These are phyloP conservation scores for Oryza rufipogon DNA, from an alignment of 176 grass and related monocot species.

Conservation along the genomic window DNA sequence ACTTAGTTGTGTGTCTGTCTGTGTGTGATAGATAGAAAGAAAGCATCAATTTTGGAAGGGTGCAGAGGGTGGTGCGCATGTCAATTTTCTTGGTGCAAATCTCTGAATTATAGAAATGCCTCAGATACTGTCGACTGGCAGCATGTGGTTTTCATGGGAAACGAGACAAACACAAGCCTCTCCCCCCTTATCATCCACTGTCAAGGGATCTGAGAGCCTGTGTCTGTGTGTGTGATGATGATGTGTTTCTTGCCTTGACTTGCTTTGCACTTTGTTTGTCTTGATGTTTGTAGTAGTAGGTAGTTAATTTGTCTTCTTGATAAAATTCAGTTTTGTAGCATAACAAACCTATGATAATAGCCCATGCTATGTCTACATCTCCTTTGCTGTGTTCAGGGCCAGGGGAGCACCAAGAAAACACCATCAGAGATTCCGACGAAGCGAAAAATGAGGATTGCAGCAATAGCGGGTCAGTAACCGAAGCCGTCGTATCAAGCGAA, in stretches of 20 bases:
- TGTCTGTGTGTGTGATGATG: neutral
- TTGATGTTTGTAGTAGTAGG: conserved; percentile 30
- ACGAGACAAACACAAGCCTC: conserved; percentile 12
- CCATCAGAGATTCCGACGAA: conserved; percentile 25
- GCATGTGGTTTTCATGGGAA: conserved; percentile 52
- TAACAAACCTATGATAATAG: neutral
- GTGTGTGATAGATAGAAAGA: conserved; percentile 14
- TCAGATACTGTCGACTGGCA: conserved; percentile 20
- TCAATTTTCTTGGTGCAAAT: conserved; percentile 36
- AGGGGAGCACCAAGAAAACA: conserved; percentile 40
- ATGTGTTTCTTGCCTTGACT: conserved; percentile 39
- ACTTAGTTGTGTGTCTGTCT: conserved; percentile 10
- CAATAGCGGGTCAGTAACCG: neutral
- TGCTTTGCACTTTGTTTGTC: conserved; percentile 43
- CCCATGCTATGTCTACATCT: conserved; percentile 27
- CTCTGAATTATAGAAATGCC: conserved; percentile 27
- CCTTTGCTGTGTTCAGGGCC: conserved; percentile 26
- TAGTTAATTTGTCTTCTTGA: conserved; percentile 33
- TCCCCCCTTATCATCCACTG: neutral
- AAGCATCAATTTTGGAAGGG: conserved; percentile 41
- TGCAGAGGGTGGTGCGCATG: conserved; percentile 40
- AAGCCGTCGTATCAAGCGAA: neutral
- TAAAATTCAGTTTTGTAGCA: neutral
- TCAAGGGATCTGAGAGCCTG: neutral
- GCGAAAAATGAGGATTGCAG: conserved; percentile 12